phyloP scores from a whole-genome alignment of 441 rosid genomes.

The Lepidium campestre region DNA sequence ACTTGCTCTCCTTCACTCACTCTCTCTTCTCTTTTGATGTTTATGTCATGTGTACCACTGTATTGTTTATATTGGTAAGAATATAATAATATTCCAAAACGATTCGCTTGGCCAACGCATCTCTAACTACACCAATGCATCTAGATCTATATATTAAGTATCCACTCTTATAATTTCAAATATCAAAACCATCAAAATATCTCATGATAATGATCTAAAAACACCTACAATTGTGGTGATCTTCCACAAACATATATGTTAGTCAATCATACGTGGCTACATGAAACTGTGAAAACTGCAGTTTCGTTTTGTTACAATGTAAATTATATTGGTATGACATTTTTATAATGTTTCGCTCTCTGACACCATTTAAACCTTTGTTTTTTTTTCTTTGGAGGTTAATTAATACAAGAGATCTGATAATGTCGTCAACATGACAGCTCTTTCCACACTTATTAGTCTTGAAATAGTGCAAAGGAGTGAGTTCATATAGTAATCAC shows the following conservation, averaged over 20 bases:
- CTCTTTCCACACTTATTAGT: not conserved
- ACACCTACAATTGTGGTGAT: too few relatives aligned
- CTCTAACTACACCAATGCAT: too few relatives aligned
- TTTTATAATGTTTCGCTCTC: not conserved
- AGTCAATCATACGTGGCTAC: not conserved
- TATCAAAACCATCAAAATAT: too few relatives aligned
- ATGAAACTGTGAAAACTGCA: not conserved
- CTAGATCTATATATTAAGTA: too few relatives aligned
- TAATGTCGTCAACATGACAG: not conserved
- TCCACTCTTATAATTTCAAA: too few relatives aligned
- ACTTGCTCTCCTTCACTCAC: not conserved
- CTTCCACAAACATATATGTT: not conserved
- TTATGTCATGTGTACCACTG: conserved; percentile 11
- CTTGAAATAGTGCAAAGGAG: not conserved
- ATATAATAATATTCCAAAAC: not conserved
- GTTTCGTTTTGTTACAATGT: not conserved
- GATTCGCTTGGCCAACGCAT: not conserved
- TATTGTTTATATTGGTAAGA: not conserved
- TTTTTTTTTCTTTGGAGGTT: not conserved
- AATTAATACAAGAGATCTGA: not conserved
- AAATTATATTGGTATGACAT: not conserved
- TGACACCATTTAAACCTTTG: not conserved
- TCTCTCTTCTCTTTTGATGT: not conserved
- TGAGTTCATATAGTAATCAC: not conserved
- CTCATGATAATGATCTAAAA: too few relatives aligned